phyloP scores from a whole-genome alignment of 192 early-diverging fungal genomes.

The Spizellomyces sp. region DNA sequence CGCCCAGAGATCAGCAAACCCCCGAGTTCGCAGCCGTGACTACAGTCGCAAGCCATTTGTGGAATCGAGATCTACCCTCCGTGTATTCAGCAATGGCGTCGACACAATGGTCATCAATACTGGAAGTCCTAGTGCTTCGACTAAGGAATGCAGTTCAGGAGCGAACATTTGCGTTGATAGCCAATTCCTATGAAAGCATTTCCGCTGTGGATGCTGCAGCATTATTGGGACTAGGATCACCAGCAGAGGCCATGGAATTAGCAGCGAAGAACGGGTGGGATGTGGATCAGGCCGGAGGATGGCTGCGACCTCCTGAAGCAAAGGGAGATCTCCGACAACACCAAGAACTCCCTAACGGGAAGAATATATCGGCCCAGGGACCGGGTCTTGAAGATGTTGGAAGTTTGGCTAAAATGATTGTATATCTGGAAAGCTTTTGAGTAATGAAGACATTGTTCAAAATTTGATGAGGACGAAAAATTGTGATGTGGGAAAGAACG shows the following conservation, averaged over 20 bases:
- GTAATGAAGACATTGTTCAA: too few relatives aligned
- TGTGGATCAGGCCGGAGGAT: not conserved
- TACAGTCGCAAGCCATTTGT: not conserved
- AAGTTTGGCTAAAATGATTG: too few relatives aligned
- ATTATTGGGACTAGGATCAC: not conserved
- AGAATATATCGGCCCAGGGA: too few relatives aligned
- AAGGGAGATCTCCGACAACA: not conserved
- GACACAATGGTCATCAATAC: not conserved
- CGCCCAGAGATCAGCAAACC: slow-evolving; percentile 1
- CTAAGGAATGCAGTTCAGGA: slow-evolving; percentile 2
- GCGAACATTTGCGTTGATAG: slow-evolving; percentile 6
- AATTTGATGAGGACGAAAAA: too few relatives aligned
- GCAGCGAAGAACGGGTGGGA: not conserved
- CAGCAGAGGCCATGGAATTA: not conserved
- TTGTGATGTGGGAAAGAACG: too few relatives aligned
- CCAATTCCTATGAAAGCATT: slow-evolving; percentile 5
- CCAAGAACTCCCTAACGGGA: too few relatives aligned
- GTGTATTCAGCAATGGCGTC: not conserved
- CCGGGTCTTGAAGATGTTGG: too few relatives aligned
- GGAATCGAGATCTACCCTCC: not conserved
- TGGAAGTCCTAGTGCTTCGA: not conserved
- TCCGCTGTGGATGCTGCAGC: slow-evolving; percentile 6
- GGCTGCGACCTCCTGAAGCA: not conserved
- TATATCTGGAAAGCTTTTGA: too few relatives aligned
- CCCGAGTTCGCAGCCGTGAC: not conserved